Conservation (phyloP, 352 stramenopile genomes). For the Phytopythium litorale region DNA sequence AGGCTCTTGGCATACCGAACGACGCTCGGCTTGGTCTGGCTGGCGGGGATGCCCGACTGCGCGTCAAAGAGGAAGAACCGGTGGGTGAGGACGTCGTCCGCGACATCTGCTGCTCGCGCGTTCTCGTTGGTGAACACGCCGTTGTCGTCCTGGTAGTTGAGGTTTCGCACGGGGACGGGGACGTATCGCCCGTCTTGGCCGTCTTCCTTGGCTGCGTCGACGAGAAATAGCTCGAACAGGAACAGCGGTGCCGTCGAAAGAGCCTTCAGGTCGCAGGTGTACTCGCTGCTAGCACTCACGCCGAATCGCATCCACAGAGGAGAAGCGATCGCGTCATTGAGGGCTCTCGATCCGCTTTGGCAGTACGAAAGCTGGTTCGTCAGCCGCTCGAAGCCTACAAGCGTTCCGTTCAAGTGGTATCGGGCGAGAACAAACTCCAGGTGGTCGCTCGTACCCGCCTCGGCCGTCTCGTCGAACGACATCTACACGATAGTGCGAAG, state of each 20-base stretch:
- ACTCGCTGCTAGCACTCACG: conserved; percentile 45
- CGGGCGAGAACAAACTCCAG: conserved; percentile 84
- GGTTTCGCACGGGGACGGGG: conserved; percentile 85
- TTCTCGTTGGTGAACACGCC: conserved; percentile 83
- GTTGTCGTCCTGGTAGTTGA: conserved; percentile 73
- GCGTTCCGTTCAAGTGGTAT: conserved; percentile 88
- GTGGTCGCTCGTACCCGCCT: conserved; percentile 46
- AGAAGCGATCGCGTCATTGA: conserved; percentile 40
- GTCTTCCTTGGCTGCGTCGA: conserved; percentile 69
- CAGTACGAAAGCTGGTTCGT: conserved; percentile 85
- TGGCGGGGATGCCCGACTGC: conserved; percentile 48
- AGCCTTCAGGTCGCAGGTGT: conserved; percentile 65
- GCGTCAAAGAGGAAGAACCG: conserved; percentile 93
- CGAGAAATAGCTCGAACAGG: conserved; percentile 91
- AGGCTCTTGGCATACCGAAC: conserved; percentile 74
- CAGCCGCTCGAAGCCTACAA: conserved; percentile 67
- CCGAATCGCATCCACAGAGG: conserved; percentile 83
- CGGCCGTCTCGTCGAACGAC: conserved; percentile 61
- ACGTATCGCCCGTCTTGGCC: conserved; percentile 55
- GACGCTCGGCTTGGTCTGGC: conserved; percentile 43
- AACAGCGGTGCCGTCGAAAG: conserved; percentile 39
- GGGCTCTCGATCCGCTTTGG: conserved; percentile 9
- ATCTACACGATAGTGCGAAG: conserved; percentile 38
- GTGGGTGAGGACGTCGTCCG: conserved; percentile 86
- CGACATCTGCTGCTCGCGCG: conserved; percentile 29